These are phyloP conservation scores for Malassezia psittaci DNA, from an alignment of 1,284 basidiomycete genomes.

Conservation along the genomic window DNA sequence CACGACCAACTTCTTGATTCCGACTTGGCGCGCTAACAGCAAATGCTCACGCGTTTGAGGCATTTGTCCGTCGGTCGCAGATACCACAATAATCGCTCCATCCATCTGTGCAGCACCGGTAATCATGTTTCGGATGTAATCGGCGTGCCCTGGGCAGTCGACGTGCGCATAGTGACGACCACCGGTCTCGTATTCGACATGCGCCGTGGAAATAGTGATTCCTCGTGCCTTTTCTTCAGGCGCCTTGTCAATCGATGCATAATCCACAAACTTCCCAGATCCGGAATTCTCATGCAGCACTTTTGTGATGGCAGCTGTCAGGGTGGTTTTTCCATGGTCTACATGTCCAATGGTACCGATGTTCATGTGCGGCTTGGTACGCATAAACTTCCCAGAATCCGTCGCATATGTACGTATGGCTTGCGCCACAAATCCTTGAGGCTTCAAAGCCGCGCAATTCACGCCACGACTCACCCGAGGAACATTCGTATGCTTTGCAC, in stretches of 20 bases:
- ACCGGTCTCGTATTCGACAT: conserved; percentile 92
- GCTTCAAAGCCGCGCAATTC: not conserved
- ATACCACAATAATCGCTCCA: conserved; percentile 62
- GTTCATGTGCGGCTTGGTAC: conserved; percentile 85
- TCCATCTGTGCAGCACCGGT: conserved; percentile 99
- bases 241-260: conserved; percentile 97
- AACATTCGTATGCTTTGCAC: conserved; percentile 4
- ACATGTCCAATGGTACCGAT: conserved; percentile 51
- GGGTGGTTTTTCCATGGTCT: conserved; percentile 63
- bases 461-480: not conserved
- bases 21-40: conserved; percentile 92
- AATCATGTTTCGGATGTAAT: conserved; percentile 74
- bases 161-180: conserved; percentile 96
- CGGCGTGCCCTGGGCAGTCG: conserved; percentile 71
- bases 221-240: conserved; percentile 99
- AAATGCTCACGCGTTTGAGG: conserved; percentile 98
- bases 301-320: conserved; percentile 97
- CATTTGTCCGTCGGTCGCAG: conserved; percentile 99
- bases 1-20: conserved; percentile 94
- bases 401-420: conserved; percentile 50
- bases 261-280: conserved; percentile 86
- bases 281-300: conserved; percentile 69
- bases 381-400: conserved; percentile 66
- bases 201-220: conserved; percentile 80
- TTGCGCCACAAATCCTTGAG: not conserved